Evolutionary conservation across 176 grass and related monocot species (phyloP).

Genomic region (Alopecurus myosuroides): DNA sequence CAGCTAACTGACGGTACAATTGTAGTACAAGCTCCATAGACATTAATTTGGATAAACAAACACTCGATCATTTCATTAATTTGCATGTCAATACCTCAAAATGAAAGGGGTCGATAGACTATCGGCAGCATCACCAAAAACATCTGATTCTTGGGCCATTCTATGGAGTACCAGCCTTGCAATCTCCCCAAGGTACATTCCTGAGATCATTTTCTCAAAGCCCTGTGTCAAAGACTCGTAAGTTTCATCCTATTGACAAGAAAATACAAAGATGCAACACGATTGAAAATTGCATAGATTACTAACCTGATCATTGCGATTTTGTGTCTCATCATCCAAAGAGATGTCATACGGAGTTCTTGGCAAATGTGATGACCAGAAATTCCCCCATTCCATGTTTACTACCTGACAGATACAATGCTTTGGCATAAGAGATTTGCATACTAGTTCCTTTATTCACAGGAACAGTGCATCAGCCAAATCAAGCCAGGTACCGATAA

Average conservation of each 20-base stretch:
- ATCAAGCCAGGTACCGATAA: constrained; percentile 10
- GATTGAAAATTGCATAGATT: background rate
- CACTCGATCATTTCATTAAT: too few species aligned
- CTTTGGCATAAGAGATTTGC: constrained; percentile 8
- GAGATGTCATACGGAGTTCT: constrained; percentile 80
- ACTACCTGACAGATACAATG: constrained; percentile 58
- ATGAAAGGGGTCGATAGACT: constrained; percentile 58
- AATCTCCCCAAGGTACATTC: constrained; percentile 94
- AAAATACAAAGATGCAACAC: background rate
- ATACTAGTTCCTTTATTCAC: background rate
- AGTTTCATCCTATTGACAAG: background rate
- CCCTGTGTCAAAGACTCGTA: constrained; percentile 33
- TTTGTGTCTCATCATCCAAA: constrained; percentile 72
- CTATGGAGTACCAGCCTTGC: constrained; percentile 63
- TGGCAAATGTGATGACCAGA: constrained; percentile 95
- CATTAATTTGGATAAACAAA: background rate
- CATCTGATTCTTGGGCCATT: constrained; percentile 66
- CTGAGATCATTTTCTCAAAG: constrained; percentile 98
- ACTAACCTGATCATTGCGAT: constrained; percentile 78
- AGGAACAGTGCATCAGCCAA: background rate
- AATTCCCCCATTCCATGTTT: constrained; percentile 99
- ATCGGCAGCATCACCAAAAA: constrained; percentile 59
- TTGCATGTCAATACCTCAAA: constrained; percentile 54
- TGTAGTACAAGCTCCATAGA: background rate
- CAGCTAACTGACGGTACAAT: too few species aligned